A percentile compares a stretch with the other conserved stretches of the same genome.
These are phyloP conservation scores for Hymenoscyphus linearis DNA, from an alignment of 2,329 filamentous ascomycete species.

Conservation along the genomic window DNA sequence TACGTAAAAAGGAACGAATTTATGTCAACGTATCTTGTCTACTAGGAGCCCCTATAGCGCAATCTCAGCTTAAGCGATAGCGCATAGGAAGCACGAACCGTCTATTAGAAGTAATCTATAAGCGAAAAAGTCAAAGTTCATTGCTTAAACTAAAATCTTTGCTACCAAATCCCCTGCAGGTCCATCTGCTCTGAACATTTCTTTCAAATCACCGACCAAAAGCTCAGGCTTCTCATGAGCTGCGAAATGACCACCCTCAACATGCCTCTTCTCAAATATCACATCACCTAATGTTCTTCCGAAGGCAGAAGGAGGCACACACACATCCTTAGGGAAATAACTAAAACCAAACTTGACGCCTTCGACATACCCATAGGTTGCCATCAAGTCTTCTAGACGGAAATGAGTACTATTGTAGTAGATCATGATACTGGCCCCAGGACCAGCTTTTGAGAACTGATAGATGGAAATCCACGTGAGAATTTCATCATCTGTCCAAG, in stretches of 20 bases:
- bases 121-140: not conserved
- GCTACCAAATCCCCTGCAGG: conserved; percentile 35
- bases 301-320: conserved; percentile 49
- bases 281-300: conserved; percentile 51
- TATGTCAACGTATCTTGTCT: too few species aligned
- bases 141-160: not conserved
- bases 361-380: conserved; percentile 7
- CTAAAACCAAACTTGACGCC: conserved; percentile 47
- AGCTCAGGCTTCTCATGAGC: conserved; percentile 51
- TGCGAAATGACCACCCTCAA: conserved; percentile 46
- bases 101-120: too few species aligned
- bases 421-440: conserved; percentile 60
- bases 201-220: conserved; percentile 46
- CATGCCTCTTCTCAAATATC: conserved; percentile 44
- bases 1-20: too few species aligned
- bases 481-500: conserved; percentile 73
- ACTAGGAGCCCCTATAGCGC: too few species aligned
- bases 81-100: too few species aligned
- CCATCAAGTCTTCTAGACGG: not conserved
- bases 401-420: conserved; percentile 62
- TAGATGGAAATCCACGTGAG: conserved; percentile 72
- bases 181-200: conserved; percentile 50
- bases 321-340: conserved; percentile 54
- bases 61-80: too few species aligned
- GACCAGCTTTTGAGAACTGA: conserved; percentile 64